Evolutionary conservation across 1,139 yeast genomes (phyloP), one percentile per base, ranked within the genome.

Genomic region (Suzukiozyma palmioleophila): DNA sequence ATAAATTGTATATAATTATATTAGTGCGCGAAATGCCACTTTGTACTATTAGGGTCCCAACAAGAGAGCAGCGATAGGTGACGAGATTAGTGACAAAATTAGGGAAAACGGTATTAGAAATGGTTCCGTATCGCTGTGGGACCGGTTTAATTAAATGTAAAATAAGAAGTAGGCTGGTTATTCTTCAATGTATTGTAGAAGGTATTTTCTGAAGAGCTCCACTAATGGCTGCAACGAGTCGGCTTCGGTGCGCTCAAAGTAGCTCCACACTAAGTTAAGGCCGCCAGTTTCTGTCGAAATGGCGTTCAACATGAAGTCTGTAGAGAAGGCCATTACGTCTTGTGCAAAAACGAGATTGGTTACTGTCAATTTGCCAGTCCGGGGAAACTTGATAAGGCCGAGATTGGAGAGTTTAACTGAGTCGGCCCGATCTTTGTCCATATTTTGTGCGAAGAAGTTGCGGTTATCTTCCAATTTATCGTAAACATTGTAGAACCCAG

Each of bases 371-470:
- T 37, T 37, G 6, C 39, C 38, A 29, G 45, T 50, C 2, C 39
- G 42, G 2, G 63, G 59, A 11, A 52, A 33, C 7, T 54, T 55
- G 16, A 62, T 50, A 3, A 58, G 45, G 2, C 76, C 76, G 44
- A 71, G 53, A 43, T 70, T 71, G 10, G 76, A 71, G 22, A 66
- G 44, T 42, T 70, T 70, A 15, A 58, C 43, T 0, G 66, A 48
- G 39, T 67, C 75, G 1, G 56, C 57, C 42, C 62, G 63, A 3
- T 59, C 56, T n/a, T 57, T 54, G 3, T 58, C 60, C 33, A 66
- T 43, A 6, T 43, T 47, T 2, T 40, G 35, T 8, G 46, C 49
- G 39, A 68, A 68, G 30, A 59, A 51, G 3, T 43, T 48, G 1
- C 27, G 31, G 32, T 60, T 63, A 34, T 55, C 52, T 3, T 51